These are phyloP conservation scores for Exsudoporus frostii DNA, from an alignment of 768 basidiomycete species.

Conservation along the genomic window DNA sequence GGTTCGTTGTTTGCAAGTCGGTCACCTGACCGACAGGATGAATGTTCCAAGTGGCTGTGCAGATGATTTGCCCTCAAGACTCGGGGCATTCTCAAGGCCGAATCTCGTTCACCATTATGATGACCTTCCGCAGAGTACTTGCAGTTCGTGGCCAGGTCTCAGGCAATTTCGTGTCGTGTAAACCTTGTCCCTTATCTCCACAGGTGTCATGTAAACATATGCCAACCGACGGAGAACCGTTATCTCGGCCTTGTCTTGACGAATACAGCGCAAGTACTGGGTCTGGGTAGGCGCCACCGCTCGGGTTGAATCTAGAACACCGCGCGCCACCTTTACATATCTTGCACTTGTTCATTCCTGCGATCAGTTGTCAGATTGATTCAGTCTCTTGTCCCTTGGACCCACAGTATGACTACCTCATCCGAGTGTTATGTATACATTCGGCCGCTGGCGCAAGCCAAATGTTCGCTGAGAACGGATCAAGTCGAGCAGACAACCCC, in stretches of 20 bases:
- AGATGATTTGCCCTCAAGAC: neutral
- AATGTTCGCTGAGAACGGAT: neutral
- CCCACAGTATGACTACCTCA: slow-evolving; percentile 10
- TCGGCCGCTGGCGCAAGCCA: neutral
- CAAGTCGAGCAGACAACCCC: neutral
- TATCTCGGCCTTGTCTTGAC: slow-evolving; percentile 13
- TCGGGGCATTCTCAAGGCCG: neutral
- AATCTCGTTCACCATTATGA: neutral
- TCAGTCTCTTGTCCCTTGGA: slow-evolving; percentile 10
- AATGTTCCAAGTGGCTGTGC: slow-evolving; percentile 19
- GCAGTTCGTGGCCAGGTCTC: neutral
- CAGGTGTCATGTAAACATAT: slow-evolving; percentile 6
- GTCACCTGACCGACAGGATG: neutral
- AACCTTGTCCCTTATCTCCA: too few relatives aligned
- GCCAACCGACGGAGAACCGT: slow-evolving; percentile 8
- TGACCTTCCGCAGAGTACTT: neutral
- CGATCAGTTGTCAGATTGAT: neutral
- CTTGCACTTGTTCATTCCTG: slow-evolving; percentile 9
- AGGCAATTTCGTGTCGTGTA: neutral
- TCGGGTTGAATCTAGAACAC: neutral
- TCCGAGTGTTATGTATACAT: neutral
- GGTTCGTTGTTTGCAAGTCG: neutral
- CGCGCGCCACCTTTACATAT: slow-evolving; percentile 16
- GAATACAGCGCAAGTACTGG: neutral
- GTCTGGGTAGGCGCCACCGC: neutral